Percentiles rank a stretch among this genome's conserved stretches.
phyloP scores from a whole-genome alignment of 768 basidiomycete species.

The Pleurotus pulmonarius region DNA sequence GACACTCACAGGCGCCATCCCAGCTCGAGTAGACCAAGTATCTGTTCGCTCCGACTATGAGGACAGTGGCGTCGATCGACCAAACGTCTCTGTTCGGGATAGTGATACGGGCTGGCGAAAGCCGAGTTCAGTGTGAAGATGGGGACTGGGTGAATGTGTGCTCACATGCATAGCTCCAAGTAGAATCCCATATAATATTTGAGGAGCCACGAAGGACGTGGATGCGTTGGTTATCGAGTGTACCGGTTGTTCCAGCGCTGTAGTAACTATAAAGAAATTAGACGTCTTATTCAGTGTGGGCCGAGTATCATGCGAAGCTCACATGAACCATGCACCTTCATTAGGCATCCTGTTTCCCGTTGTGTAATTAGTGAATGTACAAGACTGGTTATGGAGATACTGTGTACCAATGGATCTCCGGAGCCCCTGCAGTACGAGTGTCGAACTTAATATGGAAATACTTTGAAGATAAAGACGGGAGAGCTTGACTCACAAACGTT shows the following conservation, averaged over 20 bases:
- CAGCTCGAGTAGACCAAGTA: conserved; percentile 31
- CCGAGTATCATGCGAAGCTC: neutral
- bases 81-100: conserved; percentile 30
- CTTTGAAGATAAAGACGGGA: neutral
- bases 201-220: conserved; percentile 27
- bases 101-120: conserved; percentile 19
- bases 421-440: conserved; percentile 20
- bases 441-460: neutral
- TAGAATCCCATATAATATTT: conserved; percentile 27
- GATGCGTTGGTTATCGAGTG: conserved; percentile 28
- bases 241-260: conserved; percentile 25
- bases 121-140: neutral
- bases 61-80: conserved; percentile 30
- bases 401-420: conserved; percentile 26
- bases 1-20: conserved; percentile 24
- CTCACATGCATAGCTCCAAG: conserved; percentile 27
- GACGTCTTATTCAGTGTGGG: neutral
- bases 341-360: conserved; percentile 11
- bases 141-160: neutral
- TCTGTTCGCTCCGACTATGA: conserved; percentile 17
- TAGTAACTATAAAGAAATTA: conserved; percentile 21
- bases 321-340: conserved; percentile 29
- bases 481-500: conserved; percentile 20
- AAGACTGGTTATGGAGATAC: neutral
- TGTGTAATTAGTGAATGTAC: conserved; percentile 7